phyloP scores from a whole-genome alignment of 306 rosid species.

The Fagus sylvatica region DNA sequence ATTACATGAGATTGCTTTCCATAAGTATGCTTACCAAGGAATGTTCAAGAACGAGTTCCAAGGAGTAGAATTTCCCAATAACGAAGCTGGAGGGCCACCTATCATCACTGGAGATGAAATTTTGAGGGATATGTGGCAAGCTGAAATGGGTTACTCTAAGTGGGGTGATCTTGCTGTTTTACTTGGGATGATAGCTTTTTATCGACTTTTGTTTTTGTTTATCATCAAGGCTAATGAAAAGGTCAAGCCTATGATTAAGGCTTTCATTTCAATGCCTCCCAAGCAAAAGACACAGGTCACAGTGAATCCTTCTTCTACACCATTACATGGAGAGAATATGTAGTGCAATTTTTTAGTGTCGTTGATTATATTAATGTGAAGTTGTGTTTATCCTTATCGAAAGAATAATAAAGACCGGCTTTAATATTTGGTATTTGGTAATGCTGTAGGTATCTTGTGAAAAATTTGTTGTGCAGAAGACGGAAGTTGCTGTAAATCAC shows the following conservation, averaged over 20 bases:
- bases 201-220: constrained; percentile 51
- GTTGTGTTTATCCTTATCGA: neutral
- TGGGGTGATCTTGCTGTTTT: constrained; percentile 62
- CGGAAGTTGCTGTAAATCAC: too few species aligned
- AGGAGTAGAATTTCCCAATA: constrained; percentile 35
- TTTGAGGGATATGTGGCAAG: constrained; percentile 34
- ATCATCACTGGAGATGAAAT: constrained; percentile 39
- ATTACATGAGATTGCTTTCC: constrained; percentile 52
- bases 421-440: neutral
- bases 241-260: neutral
- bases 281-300: constrained; percentile 1
- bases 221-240: constrained; percentile 48
- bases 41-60: constrained; percentile 63
- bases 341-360: neutral
- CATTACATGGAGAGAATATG: constrained; percentile 5
- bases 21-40: constrained; percentile 63
- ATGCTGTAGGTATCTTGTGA: neutral
- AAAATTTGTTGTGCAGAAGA: too few species aligned
- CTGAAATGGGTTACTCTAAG: constrained; percentile 56
- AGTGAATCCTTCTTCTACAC: constrained; percentile 25
- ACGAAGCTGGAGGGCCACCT: neutral
- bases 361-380: neutral
- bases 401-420: neutral
- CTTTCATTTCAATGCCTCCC: neutral
- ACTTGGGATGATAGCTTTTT: constrained; percentile 56